These are phyloP conservation scores for Diutina sp. DNA, from an alignment of 1,139 yeast species.

Conservation along the genomic window DNA sequence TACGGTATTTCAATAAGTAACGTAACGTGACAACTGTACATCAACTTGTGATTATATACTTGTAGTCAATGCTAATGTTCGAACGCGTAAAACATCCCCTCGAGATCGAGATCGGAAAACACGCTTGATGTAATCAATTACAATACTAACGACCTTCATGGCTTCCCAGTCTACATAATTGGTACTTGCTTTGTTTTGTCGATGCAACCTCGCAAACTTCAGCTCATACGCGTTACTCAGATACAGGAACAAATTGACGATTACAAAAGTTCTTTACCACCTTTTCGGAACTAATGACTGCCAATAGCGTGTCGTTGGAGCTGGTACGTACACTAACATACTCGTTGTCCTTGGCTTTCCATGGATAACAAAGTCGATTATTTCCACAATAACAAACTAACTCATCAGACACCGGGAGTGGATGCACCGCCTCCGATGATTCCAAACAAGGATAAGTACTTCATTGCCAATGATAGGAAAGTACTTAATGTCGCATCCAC, in stretches of 20 bases:
- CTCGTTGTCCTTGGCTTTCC: not conserved
- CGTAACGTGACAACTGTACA: not conserved
- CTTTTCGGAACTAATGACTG: not conserved
- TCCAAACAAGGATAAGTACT: not conserved
- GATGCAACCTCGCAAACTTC: not conserved
- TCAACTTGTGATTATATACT: no score
- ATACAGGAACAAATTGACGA: not conserved
- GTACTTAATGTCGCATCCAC: conserved; percentile 36
- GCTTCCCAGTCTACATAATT: no score
- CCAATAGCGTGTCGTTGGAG: not conserved
- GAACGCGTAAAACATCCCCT: no score
- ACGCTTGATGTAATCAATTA: no score
- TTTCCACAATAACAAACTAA: not conserved
- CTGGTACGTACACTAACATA: not conserved
- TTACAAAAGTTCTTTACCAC: not conserved
- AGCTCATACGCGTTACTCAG: not conserved
- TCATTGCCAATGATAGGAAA: not conserved
- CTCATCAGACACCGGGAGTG: conserved; percentile 2
- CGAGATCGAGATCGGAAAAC: no score
- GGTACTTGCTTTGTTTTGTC: not conserved
- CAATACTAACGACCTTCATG: no score
- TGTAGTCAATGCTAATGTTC: no score
- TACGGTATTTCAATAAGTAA: not conserved
- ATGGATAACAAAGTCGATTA: not conserved
- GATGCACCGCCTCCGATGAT: not conserved